Evolutionary conservation across 2,329 filamentous ascomycete genomes (phyloP).

Genomic region (Seiridium cupressi): DNA sequence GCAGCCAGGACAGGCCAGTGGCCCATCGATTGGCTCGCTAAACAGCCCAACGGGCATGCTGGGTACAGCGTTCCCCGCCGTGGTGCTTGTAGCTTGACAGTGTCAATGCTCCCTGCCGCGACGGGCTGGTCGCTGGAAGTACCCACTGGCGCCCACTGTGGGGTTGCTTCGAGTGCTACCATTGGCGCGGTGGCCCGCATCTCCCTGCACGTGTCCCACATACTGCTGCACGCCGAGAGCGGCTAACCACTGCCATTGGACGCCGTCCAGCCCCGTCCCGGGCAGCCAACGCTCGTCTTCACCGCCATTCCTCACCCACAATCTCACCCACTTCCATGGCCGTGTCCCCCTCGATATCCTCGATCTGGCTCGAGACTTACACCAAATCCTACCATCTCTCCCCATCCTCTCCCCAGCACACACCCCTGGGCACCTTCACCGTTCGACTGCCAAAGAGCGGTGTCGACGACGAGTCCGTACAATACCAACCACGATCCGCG

Average conservation of each 20-base stretch:
- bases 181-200: background rate
- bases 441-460: slow-evolving; percentile 38
- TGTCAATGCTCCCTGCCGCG: slow-evolving; percentile 4
- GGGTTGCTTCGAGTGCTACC: background rate
- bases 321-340: slow-evolving; percentile 13
- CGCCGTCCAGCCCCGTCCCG: slow-evolving; percentile 10
- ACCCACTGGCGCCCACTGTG: background rate
- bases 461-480: slow-evolving; percentile 40
- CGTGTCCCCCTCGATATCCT: slow-evolving; percentile 13
- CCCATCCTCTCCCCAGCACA: slow-evolving; percentile 8
- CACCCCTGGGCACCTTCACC: slow-evolving; percentile 11
- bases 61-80: background rate
- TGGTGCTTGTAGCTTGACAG: slow-evolving; percentile 1
- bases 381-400: slow-evolving; percentile 11
- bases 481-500: slow-evolving; percentile 44
- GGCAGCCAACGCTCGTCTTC: slow-evolving; percentile 13
- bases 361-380: slow-evolving; percentile 13
- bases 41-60: too few relatives aligned
- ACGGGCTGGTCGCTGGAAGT: background rate
- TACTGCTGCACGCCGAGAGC: background rate
- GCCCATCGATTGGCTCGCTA: too few relatives aligned
- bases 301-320: slow-evolving; percentile 13
- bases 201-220: slow-evolving; percentile 5
- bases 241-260: slow-evolving; percentile 2
- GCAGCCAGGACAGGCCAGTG: too few relatives aligned